Conservation (phyloP, 75 land plant species). For the Pseudotsuga menziesii region DNA sequence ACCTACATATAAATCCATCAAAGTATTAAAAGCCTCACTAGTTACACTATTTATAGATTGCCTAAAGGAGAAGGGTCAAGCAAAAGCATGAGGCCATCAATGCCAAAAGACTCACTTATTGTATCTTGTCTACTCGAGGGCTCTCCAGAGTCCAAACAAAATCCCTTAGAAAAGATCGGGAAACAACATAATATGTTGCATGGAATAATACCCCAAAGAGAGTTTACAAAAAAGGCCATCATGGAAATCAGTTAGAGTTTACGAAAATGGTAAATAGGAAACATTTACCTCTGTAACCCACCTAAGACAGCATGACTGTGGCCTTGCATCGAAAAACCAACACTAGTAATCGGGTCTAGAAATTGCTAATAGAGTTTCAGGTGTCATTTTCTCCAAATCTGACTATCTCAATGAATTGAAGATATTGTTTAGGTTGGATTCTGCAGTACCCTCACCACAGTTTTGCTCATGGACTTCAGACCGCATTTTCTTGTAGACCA, state of each 20-base stretch:
- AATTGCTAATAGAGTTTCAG: conserved; percentile 46
- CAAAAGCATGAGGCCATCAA: no score
- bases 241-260: neutral
- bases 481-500: conserved; percentile 80
- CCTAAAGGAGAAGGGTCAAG: no score
- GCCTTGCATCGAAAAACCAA: conserved; percentile 72
- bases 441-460: conserved; percentile 11
- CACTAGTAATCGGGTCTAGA: conserved; percentile 73
- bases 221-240: neutral
- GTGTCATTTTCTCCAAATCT: conserved; percentile 37
- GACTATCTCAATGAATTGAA: conserved; percentile 22
- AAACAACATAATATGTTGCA: no score
- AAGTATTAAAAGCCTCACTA: no score
- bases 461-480: conserved; percentile 33
- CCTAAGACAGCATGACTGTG: neutral
- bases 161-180: no score
- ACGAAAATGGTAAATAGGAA: neutral
- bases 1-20: no score
- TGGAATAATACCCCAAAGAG: no score
- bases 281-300: neutral
- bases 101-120: no score
- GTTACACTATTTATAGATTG: no score
- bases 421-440: conserved; percentile 29
- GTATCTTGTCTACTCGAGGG: no score
- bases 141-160: no score